These are phyloP conservation scores for Datura wrightii DNA, from an alignment of 257 asterid species.

Conservation along the genomic window DNA sequence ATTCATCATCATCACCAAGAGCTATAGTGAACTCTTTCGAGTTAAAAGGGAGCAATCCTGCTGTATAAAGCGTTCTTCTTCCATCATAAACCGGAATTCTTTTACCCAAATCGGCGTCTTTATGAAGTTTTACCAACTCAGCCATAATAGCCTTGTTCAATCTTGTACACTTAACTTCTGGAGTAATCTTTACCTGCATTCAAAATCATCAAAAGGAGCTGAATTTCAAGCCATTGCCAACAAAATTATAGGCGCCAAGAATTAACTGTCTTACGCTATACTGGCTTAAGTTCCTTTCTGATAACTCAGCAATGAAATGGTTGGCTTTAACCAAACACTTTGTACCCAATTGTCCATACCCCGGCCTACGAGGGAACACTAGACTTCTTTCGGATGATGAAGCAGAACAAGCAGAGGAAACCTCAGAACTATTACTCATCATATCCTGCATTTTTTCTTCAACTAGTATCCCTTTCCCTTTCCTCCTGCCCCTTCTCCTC, in stretches of 20 bases:
- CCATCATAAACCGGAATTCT: conserved; percentile 66
- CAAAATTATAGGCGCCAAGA: neutral
- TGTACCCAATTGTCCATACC: conserved; percentile 47
- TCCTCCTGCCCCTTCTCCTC: conserved; percentile 39
- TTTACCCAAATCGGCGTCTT: conserved; percentile 54
- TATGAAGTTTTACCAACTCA: conserved; percentile 53
- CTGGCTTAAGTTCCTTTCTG: conserved; percentile 56
- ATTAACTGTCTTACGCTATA: conserved; percentile 50
- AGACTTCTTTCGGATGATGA: conserved; percentile 39
- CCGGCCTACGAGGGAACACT: conserved; percentile 46
- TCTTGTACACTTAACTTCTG: conserved; percentile 52
- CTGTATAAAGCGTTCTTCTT: conserved; percentile 56
- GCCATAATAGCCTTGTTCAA: conserved; percentile 59
- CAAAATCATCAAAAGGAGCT: neutral
- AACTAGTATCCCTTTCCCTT: conserved; percentile 41
- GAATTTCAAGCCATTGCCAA: neutral
- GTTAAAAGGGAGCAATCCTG: conserved; percentile 56
- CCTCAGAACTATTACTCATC: conserved; percentile 28
- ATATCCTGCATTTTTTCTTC: conserved; percentile 34
- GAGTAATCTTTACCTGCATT: conserved; percentile 53
- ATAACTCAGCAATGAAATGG: conserved; percentile 56
- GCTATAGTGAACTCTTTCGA: conserved; percentile 49
- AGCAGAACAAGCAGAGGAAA: conserved; percentile 28
- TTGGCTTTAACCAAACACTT: conserved; percentile 52
- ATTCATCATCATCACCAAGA: conserved; percentile 52